Base-by-base conservation (phyloP, 805 yeast genomes). In the Scheffersomyces stipitis region DNA sequence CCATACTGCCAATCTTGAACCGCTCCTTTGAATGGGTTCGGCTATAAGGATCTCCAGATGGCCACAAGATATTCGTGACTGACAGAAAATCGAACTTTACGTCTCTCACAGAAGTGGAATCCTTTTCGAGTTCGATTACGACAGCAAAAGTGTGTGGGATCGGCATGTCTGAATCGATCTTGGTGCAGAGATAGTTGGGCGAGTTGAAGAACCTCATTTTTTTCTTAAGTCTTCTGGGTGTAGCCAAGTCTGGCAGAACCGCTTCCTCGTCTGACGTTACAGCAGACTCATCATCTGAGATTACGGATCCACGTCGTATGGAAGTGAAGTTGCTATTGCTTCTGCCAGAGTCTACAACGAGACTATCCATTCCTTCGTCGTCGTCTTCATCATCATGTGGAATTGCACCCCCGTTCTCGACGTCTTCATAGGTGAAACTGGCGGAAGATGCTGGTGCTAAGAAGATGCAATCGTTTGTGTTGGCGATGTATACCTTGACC, bases 101-200 rank as follows among this genome's bases (percentile, higher is more conserved):
- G 26, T 58, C 61, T 16, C 67, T 58, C 3, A 73, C 51, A 2
- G 57, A 37, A 7, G 30, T 33, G 1, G 69, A 61, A 26, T 68
- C 72, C 34, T 66, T 71, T 16, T 57, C 50, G 1, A 76, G 46
- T 34, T 76, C 73, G 1, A 78, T 45, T 4, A 77, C 61, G 2
- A 78, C 64, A 0, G 78, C 83, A 44, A 78, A 65, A 2, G 77
- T 75, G 48, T 75, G 79, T 1, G 81, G 72, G 2, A 74, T 69
- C 7, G 70, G 72, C 2, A 56, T 54, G 8, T 66, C 66, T 3
- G 64, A 42, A 37, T 70, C 75, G 5, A 68, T 60, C 22, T 55
- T 56, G 2, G 69, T 54, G 18, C 61, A 54, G 27, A 62, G 48
- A 34, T 62, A 68, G 40, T 64, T 64, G 1, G 72, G 69, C n/a